Evolutionary conservation across 768 basidiomycete genomes (phyloP).

Genomic region (Neoboletus magnificus): DNA sequence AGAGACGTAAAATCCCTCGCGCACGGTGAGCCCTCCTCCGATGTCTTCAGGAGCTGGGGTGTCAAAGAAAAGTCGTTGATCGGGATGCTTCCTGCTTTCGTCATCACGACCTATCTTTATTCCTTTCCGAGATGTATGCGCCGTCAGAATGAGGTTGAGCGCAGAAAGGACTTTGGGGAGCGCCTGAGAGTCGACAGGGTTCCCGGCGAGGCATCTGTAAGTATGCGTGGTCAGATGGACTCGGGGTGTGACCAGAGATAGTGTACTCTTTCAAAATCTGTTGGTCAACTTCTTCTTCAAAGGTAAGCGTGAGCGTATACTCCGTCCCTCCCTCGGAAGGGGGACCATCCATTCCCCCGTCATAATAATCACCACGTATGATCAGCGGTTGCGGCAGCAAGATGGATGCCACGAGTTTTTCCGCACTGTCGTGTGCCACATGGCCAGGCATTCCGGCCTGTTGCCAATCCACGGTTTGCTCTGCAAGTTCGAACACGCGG

Average conservation of each 20-base stretch:
- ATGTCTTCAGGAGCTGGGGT: slow-evolving; percentile 33
- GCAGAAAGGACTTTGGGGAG: slow-evolving; percentile 48
- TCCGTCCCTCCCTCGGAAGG: slow-evolving; percentile 23
- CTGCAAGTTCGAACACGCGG: slow-evolving; percentile 46
- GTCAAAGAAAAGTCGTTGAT: slow-evolving; percentile 40
- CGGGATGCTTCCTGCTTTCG: slow-evolving; percentile 27
- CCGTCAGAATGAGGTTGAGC: slow-evolving; percentile 45
- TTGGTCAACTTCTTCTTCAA: slow-evolving; percentile 37
- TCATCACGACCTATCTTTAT: slow-evolving; percentile 47
- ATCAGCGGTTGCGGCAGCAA: slow-evolving; percentile 40
- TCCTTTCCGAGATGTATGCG: slow-evolving; percentile 39
- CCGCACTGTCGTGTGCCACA: slow-evolving; percentile 46
- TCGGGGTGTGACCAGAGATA: slow-evolving; percentile 16
- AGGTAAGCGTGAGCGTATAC: slow-evolving; percentile 41
- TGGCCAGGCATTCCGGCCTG: slow-evolving; percentile 32
- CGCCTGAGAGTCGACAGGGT: slow-evolving; percentile 53
- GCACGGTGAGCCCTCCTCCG: slow-evolving; percentile 53
- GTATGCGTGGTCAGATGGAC: slow-evolving; percentile 18
- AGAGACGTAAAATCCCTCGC: slow-evolving; percentile 46
- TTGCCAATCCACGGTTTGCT: slow-evolving; percentile 37
- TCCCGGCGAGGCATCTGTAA: slow-evolving; percentile 54
- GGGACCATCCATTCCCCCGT: slow-evolving; percentile 35
- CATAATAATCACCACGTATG: slow-evolving; percentile 36
- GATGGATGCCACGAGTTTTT: slow-evolving; percentile 40
- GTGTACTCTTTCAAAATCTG: slow-evolving; percentile 1